Conservation (phyloP, 2,329 filamentous ascomycete genomes). For the Aspergillus neotritici region DNA sequence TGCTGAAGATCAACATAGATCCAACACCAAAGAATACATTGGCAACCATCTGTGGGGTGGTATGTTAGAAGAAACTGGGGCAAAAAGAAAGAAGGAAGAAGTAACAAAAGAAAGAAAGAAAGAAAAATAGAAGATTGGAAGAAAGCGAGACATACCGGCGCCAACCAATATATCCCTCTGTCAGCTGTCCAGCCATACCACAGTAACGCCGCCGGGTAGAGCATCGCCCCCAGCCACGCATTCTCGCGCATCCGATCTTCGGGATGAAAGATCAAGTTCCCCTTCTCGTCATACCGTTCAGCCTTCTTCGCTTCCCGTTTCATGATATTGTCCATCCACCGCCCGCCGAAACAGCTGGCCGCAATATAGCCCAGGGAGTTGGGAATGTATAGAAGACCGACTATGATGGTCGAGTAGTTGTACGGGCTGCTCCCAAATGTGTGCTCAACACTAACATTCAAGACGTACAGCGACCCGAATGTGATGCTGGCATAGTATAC, state of each 20-base stretch:
- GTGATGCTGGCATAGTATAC: constrained; percentile 70
- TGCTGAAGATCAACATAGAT: constrained; percentile 71
- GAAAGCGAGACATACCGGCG: constrained; percentile 37
- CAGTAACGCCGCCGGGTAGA: constrained; percentile 66
- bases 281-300: constrained; percentile 61
- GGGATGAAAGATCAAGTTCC: constrained; percentile 62
- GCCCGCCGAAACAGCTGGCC: constrained; percentile 63
- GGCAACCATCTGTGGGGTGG: constrained; percentile 46
- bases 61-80: neutral
- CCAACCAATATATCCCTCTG: constrained; percentile 59
- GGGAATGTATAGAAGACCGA: constrained; percentile 74
- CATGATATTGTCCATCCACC: constrained; percentile 80
- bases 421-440: constrained; percentile 65
- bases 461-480: constrained; percentile 68
- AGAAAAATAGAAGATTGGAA: neutral
- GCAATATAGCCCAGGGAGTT: constrained; percentile 67
- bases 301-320: constrained; percentile 65
- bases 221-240: constrained; percentile 64
- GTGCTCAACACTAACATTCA: constrained; percentile 71
- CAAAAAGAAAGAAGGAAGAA: neutral
- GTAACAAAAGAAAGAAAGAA: neutral
- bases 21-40: constrained; percentile 71
- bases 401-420: constrained; percentile 59
- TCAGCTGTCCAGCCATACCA: constrained; percentile 72
- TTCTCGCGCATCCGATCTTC: constrained; percentile 82